Percentiles rank a stretch among this genome's conserved stretches.
Evolutionary conservation across 495 filamentous ascomycete species (phyloP).

Genomic region (Tuber brumale): DNA sequence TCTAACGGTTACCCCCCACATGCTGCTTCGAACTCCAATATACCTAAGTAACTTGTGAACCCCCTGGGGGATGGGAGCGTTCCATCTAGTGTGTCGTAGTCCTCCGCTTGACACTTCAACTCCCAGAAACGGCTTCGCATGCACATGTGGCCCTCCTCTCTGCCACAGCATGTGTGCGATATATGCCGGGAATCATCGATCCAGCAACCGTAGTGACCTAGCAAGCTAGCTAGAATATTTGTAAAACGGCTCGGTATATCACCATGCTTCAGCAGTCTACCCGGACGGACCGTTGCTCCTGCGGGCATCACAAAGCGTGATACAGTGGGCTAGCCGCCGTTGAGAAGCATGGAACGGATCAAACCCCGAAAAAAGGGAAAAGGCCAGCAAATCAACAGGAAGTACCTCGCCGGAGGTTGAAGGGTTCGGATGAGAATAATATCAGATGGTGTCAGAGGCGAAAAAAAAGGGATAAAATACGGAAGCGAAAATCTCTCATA

Average conservation of each 20-base stretch:
- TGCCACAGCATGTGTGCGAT: constrained; percentile 2
- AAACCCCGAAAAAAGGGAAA: background rate
- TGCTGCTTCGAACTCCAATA: background rate
- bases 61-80: background rate
- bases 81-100: background rate
- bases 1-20: background rate
- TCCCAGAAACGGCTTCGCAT: background rate
- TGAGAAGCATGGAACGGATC: background rate
- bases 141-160: background rate
- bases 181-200: background rate
- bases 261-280: background rate
- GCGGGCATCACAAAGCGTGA: background rate
- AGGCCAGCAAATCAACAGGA: background rate
- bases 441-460: background rate
- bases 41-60: background rate
- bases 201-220: background rate
- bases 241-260: background rate
- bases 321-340: background rate
- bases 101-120: background rate
- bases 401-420: background rate
- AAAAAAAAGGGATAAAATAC: background rate
- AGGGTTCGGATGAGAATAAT: background rate
- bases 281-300: background rate
- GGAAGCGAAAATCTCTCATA: background rate
- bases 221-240: background rate